Conservation (phyloP, 2,329 filamentous ascomycete species). For the Paraphoma sp. region DNA sequence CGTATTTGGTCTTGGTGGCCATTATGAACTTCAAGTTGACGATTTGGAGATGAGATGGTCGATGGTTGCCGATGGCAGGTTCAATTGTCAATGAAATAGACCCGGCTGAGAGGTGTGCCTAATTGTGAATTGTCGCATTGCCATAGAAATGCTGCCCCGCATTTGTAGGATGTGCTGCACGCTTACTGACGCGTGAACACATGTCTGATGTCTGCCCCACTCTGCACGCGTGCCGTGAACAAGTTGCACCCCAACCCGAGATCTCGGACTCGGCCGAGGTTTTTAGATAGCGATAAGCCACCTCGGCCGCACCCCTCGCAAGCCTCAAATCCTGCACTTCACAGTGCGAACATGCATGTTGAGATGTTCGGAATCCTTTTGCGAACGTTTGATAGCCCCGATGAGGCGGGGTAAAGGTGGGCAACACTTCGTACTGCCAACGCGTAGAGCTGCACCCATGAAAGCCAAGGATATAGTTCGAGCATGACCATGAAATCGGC, state of each 20-base stretch:
- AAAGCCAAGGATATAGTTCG: not conserved
- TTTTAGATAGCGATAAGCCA: not conserved
- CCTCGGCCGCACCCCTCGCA: not conserved
- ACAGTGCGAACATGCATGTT: not conserved
- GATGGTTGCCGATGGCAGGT: too few relatives aligned
- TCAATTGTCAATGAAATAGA: too few relatives aligned
- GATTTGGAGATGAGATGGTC: too few relatives aligned
- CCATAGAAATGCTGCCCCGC: not conserved
- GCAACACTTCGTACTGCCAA: too few relatives aligned
- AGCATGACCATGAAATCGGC: too few relatives aligned
- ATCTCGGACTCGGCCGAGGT: not conserved
- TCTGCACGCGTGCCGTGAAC: not conserved
- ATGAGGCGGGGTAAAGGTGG: not conserved
- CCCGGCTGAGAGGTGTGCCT: not conserved
- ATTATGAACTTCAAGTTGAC: constrained; percentile 3
- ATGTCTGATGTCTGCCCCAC: not conserved
- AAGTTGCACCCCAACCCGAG: too few relatives aligned
- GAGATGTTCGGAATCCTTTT: not conserved
- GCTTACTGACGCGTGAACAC: not conserved
- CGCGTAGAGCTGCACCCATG: too few relatives aligned
- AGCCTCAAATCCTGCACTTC: not conserved
- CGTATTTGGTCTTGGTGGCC: constrained; percentile 16
- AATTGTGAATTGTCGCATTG: not conserved
- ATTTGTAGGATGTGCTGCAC: not conserved
- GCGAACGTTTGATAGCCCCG: not conserved